Evolutionary conservation across 2,329 filamentous ascomycete species (phyloP).

Genomic region (Phoma sp.): DNA sequence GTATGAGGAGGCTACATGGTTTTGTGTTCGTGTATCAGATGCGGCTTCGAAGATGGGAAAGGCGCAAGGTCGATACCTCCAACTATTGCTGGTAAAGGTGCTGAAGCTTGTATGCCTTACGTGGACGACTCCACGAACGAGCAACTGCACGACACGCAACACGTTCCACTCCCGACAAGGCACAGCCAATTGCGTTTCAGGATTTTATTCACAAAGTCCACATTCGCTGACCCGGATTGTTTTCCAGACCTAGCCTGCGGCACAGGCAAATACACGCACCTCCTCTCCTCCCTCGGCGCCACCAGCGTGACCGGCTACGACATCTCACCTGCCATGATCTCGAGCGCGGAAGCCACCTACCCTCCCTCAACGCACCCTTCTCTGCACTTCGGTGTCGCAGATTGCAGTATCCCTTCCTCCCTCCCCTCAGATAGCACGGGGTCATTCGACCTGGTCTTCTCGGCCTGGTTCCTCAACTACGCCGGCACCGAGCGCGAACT

Average conservation of each 20-base stretch:
- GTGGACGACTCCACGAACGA: no score
- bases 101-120: background rate
- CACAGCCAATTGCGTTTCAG: background rate
- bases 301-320: slow-evolving; percentile 31
- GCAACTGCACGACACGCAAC: no score
- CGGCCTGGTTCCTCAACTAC: slow-evolving; percentile 43
- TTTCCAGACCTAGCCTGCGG: slow-evolving; percentile 39
- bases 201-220: background rate
- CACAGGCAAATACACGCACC: slow-evolving; percentile 34
- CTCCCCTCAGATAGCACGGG: background rate
- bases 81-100: background rate
- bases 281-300: slow-evolving; percentile 32
- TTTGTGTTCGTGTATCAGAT: background rate
- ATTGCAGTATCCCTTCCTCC: slow-evolving; percentile 28
- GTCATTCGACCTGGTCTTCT: slow-evolving; percentile 36
- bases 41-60: background rate
- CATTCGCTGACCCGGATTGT: background rate
- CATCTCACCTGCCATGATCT: slow-evolving; percentile 38
- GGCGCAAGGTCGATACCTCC: no score
- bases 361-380: slow-evolving; percentile 19
- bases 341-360: slow-evolving; percentile 25
- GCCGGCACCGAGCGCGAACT: slow-evolving; percentile 31
- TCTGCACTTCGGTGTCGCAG: slow-evolving; percentile 30
- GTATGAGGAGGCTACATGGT: background rate
- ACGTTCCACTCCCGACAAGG: no score